Base-by-base conservation (phyloP, 805 yeast genomes). In the Zygotorulaspora sp. region DNA sequence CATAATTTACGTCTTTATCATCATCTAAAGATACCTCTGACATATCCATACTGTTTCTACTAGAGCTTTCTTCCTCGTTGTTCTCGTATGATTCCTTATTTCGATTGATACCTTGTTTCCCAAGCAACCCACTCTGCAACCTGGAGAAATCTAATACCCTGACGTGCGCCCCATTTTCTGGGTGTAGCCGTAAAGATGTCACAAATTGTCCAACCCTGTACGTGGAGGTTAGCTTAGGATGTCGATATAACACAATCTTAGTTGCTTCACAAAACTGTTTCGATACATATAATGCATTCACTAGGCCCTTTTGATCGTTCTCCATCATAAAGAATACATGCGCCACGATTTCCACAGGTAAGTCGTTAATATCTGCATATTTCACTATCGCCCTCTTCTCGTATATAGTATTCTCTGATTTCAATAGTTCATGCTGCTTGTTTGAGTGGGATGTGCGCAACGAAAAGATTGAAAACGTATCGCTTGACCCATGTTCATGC, bases 151-250 rank as follows among this genome's bases (percentile, higher is more conserved):
- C 85, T 29, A 87, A 53, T 0, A 50, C 41, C 46, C 69, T 69
- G 2, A 87, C 83, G 41, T 70, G 67, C 16, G 55, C 50, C 0
- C 89, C 88, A 36, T 82, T 68, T 2, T 65, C 63, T 6, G 74
- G 68, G 45, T 74, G 72, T 37, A 72, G 66, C 30, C 83, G 67
- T n/a, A 87, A 58, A 4, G 78, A 71, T 2, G 88, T 71, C 4
- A 87, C 77, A 50, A 87, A 79, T 59, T 87, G 95, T 0, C 86
- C 92, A 30, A 84, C 74, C 28, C 95, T 65, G 55, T 83, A 87
- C 5, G 89, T 80, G 2, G 94, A 78, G 0, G 77, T 72, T 47
- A 87, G 72, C 10, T 50, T 43, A 3, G 89, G 77, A 6, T 60
- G 44, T 10, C 64, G 52, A 57, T 84, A 87, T 8, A 86, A 59